Evolutionary conservation across 305 asterid genomes (phyloP), one percentile per base, ranked within the genome.

Genomic region (Petunia hybrid): DNA sequence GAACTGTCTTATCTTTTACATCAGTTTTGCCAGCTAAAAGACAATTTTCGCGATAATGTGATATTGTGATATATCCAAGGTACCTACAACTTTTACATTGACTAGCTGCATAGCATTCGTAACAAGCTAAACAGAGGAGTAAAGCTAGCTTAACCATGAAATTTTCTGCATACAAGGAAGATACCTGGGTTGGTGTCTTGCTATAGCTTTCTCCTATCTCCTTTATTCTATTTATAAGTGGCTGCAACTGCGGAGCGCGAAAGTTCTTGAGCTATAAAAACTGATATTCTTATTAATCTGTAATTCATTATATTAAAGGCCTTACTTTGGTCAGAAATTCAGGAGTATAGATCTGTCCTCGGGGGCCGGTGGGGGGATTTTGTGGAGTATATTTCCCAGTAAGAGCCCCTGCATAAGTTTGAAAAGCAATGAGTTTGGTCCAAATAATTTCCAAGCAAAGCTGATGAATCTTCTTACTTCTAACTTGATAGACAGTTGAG

Each of bases 351-450:
- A 95, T 94, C 85, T 76, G 89, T 80, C 98, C 94, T 73, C 99
- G 85, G 62, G 99, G 99, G 57, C 99, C 98, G 0, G 97, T 81
- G 8, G 98, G 98, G 65, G 94, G 92, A 84, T 92, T 92, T 41
- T 64, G 84, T 35, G 97, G 97, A 67, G 96, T 92, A 70, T 95
- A 95, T 81, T 95, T 95, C 64, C 98, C 99, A 1, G 95, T 95
- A 78, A 95, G 91, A 85, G 92, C 95, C 81, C 99, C 99, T 95
- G 91, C 84, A 82, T 40, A 81, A 70, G 55, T 45, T 55, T 41
- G 53, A 22, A 78, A 31, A 55, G 57, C 43, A 74, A 43, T 3
- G 38, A 82, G 39, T 39, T 38, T 73, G 75, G 41, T 2, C 16
- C 55, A 13, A 12, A 77, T 67, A 38, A 43, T 12, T 9, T 35